These are phyloP conservation scores for Adansonia madagascariensis DNA, from an alignment of 441 rosid genomes.

Conservation along the genomic window DNA sequence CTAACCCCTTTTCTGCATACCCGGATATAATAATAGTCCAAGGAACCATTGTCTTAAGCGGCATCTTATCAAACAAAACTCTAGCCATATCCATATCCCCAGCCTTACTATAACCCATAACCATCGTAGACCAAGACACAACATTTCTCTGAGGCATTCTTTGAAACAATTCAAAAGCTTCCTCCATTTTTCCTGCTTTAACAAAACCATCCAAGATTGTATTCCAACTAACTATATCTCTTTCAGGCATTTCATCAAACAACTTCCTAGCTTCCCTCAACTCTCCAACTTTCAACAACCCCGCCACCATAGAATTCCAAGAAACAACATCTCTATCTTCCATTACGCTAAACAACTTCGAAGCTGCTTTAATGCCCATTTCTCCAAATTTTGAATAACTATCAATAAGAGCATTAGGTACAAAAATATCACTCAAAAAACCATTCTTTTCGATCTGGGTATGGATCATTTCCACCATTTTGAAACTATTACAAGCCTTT, in stretches of 20 bases:
- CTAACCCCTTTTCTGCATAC: slow-evolving; percentile 71
- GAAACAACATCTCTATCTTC: slow-evolving; percentile 53
- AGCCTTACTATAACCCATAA: slow-evolving; percentile 68
- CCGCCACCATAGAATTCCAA: slow-evolving; percentile 63
- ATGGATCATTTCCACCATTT: slow-evolving; percentile 68
- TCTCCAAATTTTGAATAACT: slow-evolving; percentile 61
- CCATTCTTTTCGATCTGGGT: slow-evolving; percentile 56
- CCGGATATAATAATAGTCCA: slow-evolving; percentile 89
- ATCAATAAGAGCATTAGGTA: slow-evolving; percentile 67
- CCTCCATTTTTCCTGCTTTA: slow-evolving; percentile 63
- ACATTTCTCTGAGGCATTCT: slow-evolving; percentile 74
- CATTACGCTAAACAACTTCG: slow-evolving; percentile 50
- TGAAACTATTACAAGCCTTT: slow-evolving; percentile 59
- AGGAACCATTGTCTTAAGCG: slow-evolving; percentile 64
- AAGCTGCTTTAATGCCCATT: slow-evolving; percentile 49
- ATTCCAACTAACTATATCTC: slow-evolving; percentile 78
- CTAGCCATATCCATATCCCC: slow-evolving; percentile 87
- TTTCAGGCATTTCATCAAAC: slow-evolving; percentile 77
- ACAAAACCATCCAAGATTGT: slow-evolving; percentile 73
- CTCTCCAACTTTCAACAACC: slow-evolving; percentile 51
- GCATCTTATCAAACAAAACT: slow-evolving; percentile 79
- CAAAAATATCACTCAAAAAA: slow-evolving; percentile 55
- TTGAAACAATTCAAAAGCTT: slow-evolving; percentile 68
- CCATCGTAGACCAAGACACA: slow-evolving; percentile 89
- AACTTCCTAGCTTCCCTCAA: slow-evolving; percentile 54